Conservation (phyloP, 768 basidiomycete species). For the Macrolepiota dolichaula region DNA sequence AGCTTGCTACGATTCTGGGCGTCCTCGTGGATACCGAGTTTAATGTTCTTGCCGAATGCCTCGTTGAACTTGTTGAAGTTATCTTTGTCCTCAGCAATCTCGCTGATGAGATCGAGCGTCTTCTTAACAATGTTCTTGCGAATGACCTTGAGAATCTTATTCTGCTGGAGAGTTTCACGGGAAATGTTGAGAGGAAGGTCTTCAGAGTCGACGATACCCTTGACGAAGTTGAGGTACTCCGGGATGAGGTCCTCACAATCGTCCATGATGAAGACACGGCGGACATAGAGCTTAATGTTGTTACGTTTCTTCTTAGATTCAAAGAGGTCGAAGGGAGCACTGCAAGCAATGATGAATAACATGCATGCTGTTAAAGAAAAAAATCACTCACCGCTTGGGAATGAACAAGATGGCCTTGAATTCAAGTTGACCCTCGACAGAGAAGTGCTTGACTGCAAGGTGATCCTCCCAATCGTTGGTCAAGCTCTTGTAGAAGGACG, state of each 20-base stretch:
- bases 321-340: slow-evolving; percentile 98
- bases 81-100: slow-evolving; percentile 99
- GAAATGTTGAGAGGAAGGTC: slow-evolving; percentile 99
- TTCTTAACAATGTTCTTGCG: slow-evolving; percentile 99
- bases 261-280: slow-evolving; percentile 99
- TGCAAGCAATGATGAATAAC: slow-evolving; percentile 24
- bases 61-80: slow-evolving; percentile 97
- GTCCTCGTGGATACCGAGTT: slow-evolving; percentile 99
- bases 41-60: slow-evolving; percentile 98
- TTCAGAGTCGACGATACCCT: slow-evolving; percentile 99
- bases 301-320: slow-evolving; percentile 99
- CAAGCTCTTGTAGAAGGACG: slow-evolving; percentile 97
- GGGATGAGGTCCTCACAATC: slow-evolving; percentile 99
- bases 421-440: slow-evolving; percentile 99
- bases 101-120: slow-evolving; percentile 88
- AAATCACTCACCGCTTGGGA: slow-evolving; percentile 77
- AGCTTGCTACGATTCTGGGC: slow-evolving; percentile 99
- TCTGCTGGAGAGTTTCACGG: slow-evolving; percentile 98
- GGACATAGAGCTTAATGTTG: slow-evolving; percentile 99
- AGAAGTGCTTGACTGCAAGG: slow-evolving; percentile 99
- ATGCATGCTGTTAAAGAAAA: neutral
- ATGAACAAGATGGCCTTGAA: slow-evolving; percentile 99
- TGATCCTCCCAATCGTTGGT: slow-evolving; percentile 99
- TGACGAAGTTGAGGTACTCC: slow-evolving; percentile 99
- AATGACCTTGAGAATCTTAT: slow-evolving; percentile 99